Conservation (phyloP, 148 eudicot species). For the Drosera capensis region DNA sequence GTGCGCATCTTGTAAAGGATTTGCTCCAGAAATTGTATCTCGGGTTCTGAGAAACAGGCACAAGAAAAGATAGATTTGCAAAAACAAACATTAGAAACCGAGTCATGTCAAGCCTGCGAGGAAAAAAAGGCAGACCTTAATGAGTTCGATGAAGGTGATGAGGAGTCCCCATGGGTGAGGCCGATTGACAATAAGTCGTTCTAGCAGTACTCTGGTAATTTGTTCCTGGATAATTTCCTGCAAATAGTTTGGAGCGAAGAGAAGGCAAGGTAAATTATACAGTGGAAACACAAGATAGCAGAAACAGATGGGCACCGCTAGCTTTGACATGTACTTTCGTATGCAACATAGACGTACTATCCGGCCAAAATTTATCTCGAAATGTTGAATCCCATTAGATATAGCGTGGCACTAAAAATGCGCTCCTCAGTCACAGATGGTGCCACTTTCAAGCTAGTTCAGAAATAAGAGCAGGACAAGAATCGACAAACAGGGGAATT, state of each 20-base stretch:
- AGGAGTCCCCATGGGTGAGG: slow-evolving; percentile 99
- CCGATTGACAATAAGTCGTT: slow-evolving; percentile 69
- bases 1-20: slow-evolving; percentile 80
- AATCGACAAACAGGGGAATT: neutral
- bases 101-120: neutral
- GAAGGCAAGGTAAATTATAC: neutral
- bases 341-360: too few relatives aligned
- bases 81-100: neutral
- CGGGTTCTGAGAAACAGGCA: slow-evolving; percentile 43
- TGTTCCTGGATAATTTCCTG: slow-evolving; percentile 92
- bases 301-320: too few relatives aligned
- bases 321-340: too few relatives aligned
- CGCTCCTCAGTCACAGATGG: too few relatives aligned
- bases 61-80: neutral
- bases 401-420: too few relatives aligned
- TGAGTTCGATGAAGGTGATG: slow-evolving; percentile 81
- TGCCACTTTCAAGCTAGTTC: too few relatives aligned
- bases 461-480: neutral
- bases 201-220: slow-evolving; percentile 82
- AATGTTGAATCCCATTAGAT: too few relatives aligned
- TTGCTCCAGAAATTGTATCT: slow-evolving; percentile 78
- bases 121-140: slow-evolving; percentile 41
- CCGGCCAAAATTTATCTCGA: too few relatives aligned
- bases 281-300: too few relatives aligned
- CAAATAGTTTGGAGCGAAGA: slow-evolving; percentile 1